These are phyloP conservation scores for Brassica carinata DNA, from an alignment of 345 rosid species.

Conservation along the genomic window DNA sequence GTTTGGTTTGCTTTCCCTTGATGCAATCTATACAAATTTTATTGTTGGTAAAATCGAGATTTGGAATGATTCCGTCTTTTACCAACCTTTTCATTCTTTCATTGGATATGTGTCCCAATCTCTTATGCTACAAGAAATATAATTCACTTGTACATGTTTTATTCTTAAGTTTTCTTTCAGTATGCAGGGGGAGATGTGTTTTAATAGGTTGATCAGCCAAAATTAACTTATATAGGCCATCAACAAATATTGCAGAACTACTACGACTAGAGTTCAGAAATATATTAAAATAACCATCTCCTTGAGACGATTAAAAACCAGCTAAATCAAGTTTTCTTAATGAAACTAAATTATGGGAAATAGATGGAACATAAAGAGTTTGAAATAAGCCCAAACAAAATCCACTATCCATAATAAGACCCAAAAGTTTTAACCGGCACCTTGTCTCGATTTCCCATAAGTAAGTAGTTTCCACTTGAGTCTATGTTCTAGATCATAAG, in stretches of 20 bases:
- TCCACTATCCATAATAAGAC: constrained; percentile 13
- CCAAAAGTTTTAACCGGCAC: background rate
- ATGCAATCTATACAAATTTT: constrained; percentile 3
- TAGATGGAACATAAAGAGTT: background rate
- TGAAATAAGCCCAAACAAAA: constrained; percentile 3
- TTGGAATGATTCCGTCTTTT: background rate
- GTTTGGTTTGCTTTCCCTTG: constrained; percentile 16
- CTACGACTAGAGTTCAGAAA: background rate
- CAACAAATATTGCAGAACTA: background rate
- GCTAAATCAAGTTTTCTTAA: background rate
- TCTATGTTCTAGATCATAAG: background rate
- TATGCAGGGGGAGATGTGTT: background rate
- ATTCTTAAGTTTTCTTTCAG: no score
- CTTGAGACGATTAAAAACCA: background rate
- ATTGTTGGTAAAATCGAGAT: background rate
- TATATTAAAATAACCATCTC: constrained; percentile 2
- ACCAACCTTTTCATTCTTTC: background rate
- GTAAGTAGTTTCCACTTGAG: background rate
- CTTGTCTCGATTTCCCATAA: background rate
- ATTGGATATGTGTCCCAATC: background rate
- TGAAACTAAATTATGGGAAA: constrained; percentile 14
- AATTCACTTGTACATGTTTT: background rate
- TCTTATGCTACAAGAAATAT: constrained; percentile 1
- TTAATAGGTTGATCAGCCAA: background rate
- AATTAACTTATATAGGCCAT: background rate